These are phyloP conservation scores for Volvariella surrecta DNA, from an alignment of 1,284 basidiomycete species.

Conservation along the genomic window DNA sequence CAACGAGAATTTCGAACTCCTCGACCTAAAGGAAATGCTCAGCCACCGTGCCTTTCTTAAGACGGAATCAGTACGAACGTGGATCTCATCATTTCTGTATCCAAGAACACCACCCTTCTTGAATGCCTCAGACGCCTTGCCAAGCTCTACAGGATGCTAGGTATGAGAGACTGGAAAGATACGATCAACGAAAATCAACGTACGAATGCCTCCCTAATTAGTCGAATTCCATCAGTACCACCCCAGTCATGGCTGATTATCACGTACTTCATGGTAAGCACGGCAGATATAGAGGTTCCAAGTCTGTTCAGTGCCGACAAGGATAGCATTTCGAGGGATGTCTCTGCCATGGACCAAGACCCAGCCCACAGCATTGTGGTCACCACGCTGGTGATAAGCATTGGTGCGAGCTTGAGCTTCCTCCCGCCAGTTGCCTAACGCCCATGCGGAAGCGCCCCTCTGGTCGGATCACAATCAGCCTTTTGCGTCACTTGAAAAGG, in stretches of 20 bases:
- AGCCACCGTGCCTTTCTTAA: not conserved
- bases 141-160: slow-evolving; percentile 42
- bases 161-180: not conserved
- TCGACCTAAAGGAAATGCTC: slow-evolving; percentile 29
- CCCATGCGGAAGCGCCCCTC: slow-evolving; percentile 46
- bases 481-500: not conserved
- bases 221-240: slow-evolving; percentile 9
- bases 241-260: too few species aligned
- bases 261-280: slow-evolving; percentile 47
- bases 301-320: slow-evolving; percentile 45
- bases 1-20: slow-evolving; percentile 62
- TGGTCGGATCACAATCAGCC: slow-evolving; percentile 16
- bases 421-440: slow-evolving; percentile 43
- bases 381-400: slow-evolving; percentile 39
- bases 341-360: slow-evolving; percentile 45
- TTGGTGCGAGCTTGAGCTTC: slow-evolving; percentile 47
- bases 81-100: slow-evolving; percentile 45
- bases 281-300: slow-evolving; percentile 50
- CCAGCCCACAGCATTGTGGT: slow-evolving; percentile 47
- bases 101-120: slow-evolving; percentile 56
- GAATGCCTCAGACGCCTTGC: slow-evolving; percentile 52
- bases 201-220: slow-evolving; percentile 45
- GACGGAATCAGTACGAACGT: slow-evolving; percentile 30
- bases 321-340: slow-evolving; percentile 51
- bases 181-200: slow-evolving; percentile 19